phyloP scores from a whole-genome alignment of 1,284 basidiomycete species.

The Jaminaea rosea region DNA sequence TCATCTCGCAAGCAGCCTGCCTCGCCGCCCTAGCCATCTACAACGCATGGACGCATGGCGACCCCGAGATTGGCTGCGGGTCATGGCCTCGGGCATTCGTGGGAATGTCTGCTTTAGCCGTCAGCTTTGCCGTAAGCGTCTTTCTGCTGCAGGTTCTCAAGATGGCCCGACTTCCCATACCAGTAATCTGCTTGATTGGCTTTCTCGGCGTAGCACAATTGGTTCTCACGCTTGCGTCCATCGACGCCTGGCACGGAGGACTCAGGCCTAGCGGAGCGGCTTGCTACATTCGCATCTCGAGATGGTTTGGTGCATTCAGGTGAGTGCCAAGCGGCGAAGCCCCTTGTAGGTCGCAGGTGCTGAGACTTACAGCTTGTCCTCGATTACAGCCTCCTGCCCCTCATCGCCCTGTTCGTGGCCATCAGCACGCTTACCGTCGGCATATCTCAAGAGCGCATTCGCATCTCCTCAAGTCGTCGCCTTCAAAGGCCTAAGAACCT shows the following conservation, averaged over 20 bases:
- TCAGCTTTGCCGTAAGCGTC: background rate
- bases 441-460: background rate
- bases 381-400: background rate
- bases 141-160: background rate
- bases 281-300: background rate
- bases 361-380: background rate
- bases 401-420: background rate
- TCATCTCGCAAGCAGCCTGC: too few relatives aligned
- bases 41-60: background rate
- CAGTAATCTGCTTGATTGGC: background rate
- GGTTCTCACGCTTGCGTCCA: background rate
- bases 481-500: too few relatives aligned
- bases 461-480: background rate
- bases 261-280: background rate
- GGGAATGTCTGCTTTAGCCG: background rate
- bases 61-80: background rate
- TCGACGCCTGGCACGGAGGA: background rate
- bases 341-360: background rate
- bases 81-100: background rate
- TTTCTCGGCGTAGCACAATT: background rate
- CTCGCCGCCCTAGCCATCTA: background rate
- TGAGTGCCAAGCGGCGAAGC: background rate
- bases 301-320: background rate
- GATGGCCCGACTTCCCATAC: background rate
- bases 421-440: background rate